phyloP scores from a whole-genome alignment of 2,329 filamentous ascomycete genomes.

The Hypoxylon sp. region DNA sequence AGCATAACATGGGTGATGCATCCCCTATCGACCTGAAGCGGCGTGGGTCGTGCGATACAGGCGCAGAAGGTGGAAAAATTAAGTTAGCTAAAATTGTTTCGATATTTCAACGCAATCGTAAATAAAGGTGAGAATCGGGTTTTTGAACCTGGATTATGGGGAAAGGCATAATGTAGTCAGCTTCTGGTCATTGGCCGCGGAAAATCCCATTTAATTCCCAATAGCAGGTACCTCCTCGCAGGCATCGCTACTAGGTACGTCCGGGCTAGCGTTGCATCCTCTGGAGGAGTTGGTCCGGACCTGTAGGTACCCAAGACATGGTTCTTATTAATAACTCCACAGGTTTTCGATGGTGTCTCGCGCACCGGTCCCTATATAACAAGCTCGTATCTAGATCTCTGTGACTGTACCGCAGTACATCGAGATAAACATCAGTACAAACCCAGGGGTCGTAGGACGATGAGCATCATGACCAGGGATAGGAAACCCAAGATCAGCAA shows the following conservation, averaged over 20 bases:
- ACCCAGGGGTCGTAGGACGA: slow-evolving; percentile 20
- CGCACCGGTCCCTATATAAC: slow-evolving; percentile 8
- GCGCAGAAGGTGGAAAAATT: slow-evolving; percentile 21
- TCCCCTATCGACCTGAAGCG: slow-evolving; percentile 10
- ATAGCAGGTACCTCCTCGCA: slow-evolving; percentile 20
- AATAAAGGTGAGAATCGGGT: slow-evolving; percentile 38
- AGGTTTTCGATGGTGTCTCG: slow-evolving; percentile 22
- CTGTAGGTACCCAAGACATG: slow-evolving; percentile 23
- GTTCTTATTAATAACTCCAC: slow-evolving; percentile 41
- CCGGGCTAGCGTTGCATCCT: slow-evolving; percentile 38
- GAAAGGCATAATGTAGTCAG: slow-evolving; percentile 14
- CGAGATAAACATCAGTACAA: slow-evolving; percentile 24
- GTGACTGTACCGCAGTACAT: slow-evolving; percentile 12
- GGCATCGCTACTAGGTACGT: slow-evolving; percentile 15
- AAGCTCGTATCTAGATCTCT: slow-evolving; percentile 20
- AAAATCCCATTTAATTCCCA: slow-evolving; percentile 13
- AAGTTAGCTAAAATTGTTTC: slow-evolving; percentile 8
- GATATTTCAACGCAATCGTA: slow-evolving; percentile 35
- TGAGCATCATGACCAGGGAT: slow-evolving; percentile 5
- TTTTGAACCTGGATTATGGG: slow-evolving; percentile 22
- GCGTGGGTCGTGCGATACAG: slow-evolving; percentile 20
- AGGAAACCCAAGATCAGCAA: slow-evolving; percentile 7
- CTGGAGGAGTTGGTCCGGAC: slow-evolving; percentile 44
- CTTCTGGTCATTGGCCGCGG: slow-evolving; percentile 19
- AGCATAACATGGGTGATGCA: slow-evolving; percentile 16